These are phyloP conservation scores for Pythium chondricola DNA, from an alignment of 352 stramenopile genomes.

Conservation along the genomic window DNA sequence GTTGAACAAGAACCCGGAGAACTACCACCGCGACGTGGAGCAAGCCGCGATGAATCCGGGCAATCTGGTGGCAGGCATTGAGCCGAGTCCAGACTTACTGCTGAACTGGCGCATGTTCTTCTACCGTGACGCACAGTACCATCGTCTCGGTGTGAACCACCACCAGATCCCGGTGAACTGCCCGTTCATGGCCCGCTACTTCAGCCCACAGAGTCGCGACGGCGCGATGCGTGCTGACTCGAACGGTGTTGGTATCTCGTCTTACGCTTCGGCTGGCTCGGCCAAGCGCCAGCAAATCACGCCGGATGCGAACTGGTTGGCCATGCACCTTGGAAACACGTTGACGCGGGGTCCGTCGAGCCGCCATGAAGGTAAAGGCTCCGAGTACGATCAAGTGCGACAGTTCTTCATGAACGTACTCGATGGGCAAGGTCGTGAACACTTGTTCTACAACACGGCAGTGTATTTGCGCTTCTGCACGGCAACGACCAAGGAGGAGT, in stretches of 20 bases:
- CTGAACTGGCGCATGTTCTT: conserved; percentile 69
- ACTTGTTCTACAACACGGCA: conserved; percentile 24
- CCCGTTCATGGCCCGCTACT: conserved; percentile 40
- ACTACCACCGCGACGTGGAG: conserved; percentile 94
- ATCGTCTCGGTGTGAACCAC: conserved; percentile 88
- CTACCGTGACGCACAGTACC: conserved; percentile 84
- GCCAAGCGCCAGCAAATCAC: conserved; percentile 12
- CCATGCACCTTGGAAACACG: conserved; percentile 14
- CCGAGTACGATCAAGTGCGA: conserved; percentile 23
- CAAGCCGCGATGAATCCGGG: conserved; percentile 89
- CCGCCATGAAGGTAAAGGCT: conserved; percentile 19
- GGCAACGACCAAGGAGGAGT: conserved; percentile 10
- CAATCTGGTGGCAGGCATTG: conserved; percentile 89
- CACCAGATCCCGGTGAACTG: conserved; percentile 86
- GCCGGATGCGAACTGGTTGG: conserved; percentile 15
- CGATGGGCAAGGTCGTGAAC: conserved; percentile 10
- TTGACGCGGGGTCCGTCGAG: conserved; percentile 21
- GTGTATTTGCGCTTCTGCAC: conserved; percentile 22
- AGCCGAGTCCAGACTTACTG: conserved; percentile 52
- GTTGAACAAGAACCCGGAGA: conserved; percentile 88
- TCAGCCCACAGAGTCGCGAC: conserved; percentile 20
- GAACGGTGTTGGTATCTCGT: conserved; percentile 18
- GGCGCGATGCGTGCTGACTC: conserved; percentile 19
- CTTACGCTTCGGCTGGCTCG: conserved; percentile 3
- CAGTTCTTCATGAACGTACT: conserved; percentile 17